Base-by-base conservation (phyloP, 768 basidiomycete genomes). In the Cyathus striatus region DNA sequence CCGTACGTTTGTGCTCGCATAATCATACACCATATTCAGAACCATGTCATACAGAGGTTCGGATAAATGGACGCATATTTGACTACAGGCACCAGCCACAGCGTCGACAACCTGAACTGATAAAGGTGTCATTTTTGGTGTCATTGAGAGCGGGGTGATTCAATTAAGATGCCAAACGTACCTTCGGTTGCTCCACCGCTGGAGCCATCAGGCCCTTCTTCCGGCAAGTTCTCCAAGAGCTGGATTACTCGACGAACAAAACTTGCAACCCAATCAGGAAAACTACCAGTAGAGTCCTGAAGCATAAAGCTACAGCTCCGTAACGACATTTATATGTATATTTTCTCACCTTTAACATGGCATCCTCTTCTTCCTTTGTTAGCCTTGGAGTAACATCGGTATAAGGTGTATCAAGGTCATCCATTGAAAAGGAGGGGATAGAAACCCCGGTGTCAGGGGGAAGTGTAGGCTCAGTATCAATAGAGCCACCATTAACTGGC, bases 181-280 rank as follows among this genome's bases (percentile, higher is more conserved):
- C 83, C 73, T 81, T 90, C 80, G 23, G 75, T 74, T 47, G 80
- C 64, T 40, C 80, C 80, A 13, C 79, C 81, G 6, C 80, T 76
- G 14, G 74, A 68, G 5, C 79, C 78, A 51, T 78, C 71, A 41
- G 74, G 61, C 39, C 86, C 81, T 60, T 92, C 90, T 45, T 92
- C 90, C 0, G 91, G 90, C 16, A 94, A 69, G 54, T 90, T 91
- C 59, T 90, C 86, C 46, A 92, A 76, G 4, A 93, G 65, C 43
- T 84, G 75, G 24, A 93, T 81, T 7, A 92, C 84, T 36, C 86
- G 69, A 4, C 82, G 78, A 43, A 93, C 72, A 60, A 92, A 89
- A 49, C 72, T 81, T n/a, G 83, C 72, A 5, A 92, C 72, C 90
- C 90, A 91, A 52, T 86, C 85, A 1, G 86, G 78, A 54, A 91